These are phyloP conservation scores for Picea abies DNA, from an alignment of 83 land plant genomes.

Conservation along the genomic window DNA sequence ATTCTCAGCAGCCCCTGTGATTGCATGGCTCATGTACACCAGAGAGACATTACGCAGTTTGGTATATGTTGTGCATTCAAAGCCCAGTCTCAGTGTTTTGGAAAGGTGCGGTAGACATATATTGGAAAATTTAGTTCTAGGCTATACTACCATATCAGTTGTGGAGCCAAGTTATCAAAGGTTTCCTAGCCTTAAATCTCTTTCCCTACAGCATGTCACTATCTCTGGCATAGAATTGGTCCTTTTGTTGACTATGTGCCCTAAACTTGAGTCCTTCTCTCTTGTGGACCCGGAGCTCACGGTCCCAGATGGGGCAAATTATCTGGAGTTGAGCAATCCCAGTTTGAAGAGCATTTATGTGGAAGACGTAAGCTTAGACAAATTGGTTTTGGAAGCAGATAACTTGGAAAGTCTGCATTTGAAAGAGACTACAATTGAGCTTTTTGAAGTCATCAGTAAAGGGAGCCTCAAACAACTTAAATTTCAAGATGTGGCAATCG, in stretches of 20 bases:
- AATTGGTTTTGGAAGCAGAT: constrained; percentile 77
- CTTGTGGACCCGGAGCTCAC: constrained; percentile 55
- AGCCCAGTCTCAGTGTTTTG: constrained; percentile 61
- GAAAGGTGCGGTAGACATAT: constrained; percentile 71
- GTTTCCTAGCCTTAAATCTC: constrained; percentile 57
- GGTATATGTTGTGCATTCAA: constrained; percentile 57
- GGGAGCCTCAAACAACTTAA: constrained; percentile 54
- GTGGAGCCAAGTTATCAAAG: constrained; percentile 72
- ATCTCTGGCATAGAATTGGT: constrained; percentile 76
- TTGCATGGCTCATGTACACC: constrained; percentile 90
- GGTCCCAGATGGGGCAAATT: constrained; percentile 53
- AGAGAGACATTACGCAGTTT: constrained; percentile 58
- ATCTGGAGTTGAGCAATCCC: constrained; percentile 58
- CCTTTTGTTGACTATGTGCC: constrained; percentile 71
- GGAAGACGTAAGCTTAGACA: constrained; percentile 68
- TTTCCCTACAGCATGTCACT: constrained; percentile 59
- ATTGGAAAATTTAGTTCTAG: constrained; percentile 60
- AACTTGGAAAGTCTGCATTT: constrained; percentile 56
- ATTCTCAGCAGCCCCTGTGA: constrained; percentile 84
- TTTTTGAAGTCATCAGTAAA: constrained; percentile 67
- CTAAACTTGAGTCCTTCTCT: constrained; percentile 56
- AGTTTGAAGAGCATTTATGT: constrained; percentile 52
- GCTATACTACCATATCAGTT: constrained; percentile 47
- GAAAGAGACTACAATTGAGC: constrained; percentile 64
- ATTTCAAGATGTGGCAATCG: constrained; percentile 74